Conservation (phyloP, 352 stramenopile genomes). For the Globisporangium abappressorium region DNA sequence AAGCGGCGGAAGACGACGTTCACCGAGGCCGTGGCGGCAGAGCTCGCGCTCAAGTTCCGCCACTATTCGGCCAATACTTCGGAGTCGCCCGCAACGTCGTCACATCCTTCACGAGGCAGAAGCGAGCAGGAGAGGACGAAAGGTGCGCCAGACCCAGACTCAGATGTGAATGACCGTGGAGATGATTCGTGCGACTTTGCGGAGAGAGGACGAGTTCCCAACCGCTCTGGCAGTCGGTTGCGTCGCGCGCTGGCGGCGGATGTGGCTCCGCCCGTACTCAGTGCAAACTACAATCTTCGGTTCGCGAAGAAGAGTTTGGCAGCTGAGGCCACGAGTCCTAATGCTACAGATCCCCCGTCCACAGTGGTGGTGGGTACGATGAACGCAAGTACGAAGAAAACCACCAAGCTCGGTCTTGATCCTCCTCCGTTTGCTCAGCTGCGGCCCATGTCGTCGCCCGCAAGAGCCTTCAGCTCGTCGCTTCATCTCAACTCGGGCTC, state of each 20-base stretch:
- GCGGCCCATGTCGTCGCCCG: conserved; percentile 12
- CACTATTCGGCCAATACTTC: not conserved
- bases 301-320: conserved; percentile 3
- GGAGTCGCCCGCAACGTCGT: not conserved
- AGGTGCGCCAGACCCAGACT: not conserved
- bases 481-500: conserved; percentile 9
- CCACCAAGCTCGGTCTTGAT: not conserved
- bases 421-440: not conserved
- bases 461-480: not conserved
- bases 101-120: not conserved
- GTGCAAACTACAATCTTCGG: conserved; percentile 27
- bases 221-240: conserved; percentile 23
- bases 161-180: not conserved
- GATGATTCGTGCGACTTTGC: conserved; percentile 5
- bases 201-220: conserved; percentile 6
- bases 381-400: conserved; percentile 5
- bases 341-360: not conserved
- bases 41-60: conserved; percentile 22
- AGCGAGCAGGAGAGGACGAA: not conserved
- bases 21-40: conserved; percentile 26
- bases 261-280: conserved; percentile 25
- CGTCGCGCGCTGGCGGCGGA: conserved; percentile 20
- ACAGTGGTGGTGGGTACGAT: conserved; percentile 4
- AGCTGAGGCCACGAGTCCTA: conserved; percentile 2
- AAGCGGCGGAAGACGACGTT: conserved; percentile 34